Percentiles rank a stretch among this genome's conserved stretches.
These are phyloP conservation scores for Suhomyces kunorum DNA, from an alignment of 1,139 yeast genomes.

Conservation along the genomic window DNA sequence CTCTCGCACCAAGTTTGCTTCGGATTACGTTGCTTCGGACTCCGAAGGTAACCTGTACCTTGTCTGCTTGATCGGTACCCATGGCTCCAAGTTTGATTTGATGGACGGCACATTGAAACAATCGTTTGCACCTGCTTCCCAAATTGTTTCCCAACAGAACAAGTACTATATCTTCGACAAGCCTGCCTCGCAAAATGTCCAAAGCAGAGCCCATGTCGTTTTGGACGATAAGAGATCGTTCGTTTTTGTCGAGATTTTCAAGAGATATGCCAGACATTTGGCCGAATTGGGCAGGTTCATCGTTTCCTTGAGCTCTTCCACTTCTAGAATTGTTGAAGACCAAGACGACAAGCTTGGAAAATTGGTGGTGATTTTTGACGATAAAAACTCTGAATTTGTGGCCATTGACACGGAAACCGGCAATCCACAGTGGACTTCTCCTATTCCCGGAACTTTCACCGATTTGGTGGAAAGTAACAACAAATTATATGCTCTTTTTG, in stretches of 20 bases:
- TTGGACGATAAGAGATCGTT: slow-evolving; percentile 29
- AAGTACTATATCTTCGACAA: slow-evolving; percentile 28
- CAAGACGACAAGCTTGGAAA: slow-evolving; percentile 32
- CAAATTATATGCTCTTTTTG: slow-evolving; percentile 26
- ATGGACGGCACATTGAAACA: slow-evolving; percentile 15
- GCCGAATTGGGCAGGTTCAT: slow-evolving; percentile 35
- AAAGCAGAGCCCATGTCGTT: slow-evolving; percentile 34
- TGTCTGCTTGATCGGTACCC: slow-evolving; percentile 7
- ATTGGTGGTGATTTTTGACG: slow-evolving; percentile 33
- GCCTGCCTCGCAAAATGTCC: slow-evolving; percentile 32
- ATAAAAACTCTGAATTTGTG: slow-evolving; percentile 21
- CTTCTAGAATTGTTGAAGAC: background rate
- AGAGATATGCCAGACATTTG: slow-evolving; percentile 37
- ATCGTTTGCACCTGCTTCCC: slow-evolving; percentile 9
- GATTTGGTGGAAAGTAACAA: slow-evolving; percentile 23
- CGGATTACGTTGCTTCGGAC: slow-evolving; percentile 13
- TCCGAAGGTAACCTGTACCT: slow-evolving; percentile 12
- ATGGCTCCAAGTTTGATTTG: slow-evolving; percentile 15
- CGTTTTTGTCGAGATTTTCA: slow-evolving; percentile 15
- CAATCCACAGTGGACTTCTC: slow-evolving; percentile 26
- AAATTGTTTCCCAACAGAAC: slow-evolving; percentile 9
- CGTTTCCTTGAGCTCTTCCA: slow-evolving; percentile 14
- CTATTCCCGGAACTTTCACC: slow-evolving; percentile 10
- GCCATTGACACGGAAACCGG: slow-evolving; percentile 39
- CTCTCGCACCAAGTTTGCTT: slow-evolving; percentile 1